Percentiles rank a stretch among this genome's conserved stretches.
Conservation (phyloP, 2,329 filamentous ascomycete genomes). For the Phialemoniopsis sp. region DNA sequence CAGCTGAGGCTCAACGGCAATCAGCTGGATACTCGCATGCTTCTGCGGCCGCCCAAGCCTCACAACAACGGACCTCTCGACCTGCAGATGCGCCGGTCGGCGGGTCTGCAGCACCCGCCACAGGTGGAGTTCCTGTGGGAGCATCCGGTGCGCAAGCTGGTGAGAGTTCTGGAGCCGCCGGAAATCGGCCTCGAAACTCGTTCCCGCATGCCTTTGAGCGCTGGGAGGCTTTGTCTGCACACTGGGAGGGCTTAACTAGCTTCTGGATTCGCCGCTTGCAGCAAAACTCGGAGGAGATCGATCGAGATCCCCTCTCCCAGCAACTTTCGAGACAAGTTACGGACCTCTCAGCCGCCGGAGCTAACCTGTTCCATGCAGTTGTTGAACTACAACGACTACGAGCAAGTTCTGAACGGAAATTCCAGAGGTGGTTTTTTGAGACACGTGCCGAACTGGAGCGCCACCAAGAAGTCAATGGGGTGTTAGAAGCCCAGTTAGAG, state of each 20-base stretch:
- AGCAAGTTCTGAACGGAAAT: slow-evolving; percentile 94
- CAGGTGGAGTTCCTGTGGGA: slow-evolving; percentile 3
- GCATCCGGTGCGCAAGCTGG: slow-evolving; percentile 16
- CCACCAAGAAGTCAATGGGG: slow-evolving; percentile 74
- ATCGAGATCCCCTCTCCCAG: slow-evolving; percentile 75
- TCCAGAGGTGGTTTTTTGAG: slow-evolving; percentile 98
- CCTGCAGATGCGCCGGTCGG: slow-evolving; percentile 4
- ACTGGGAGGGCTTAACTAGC: slow-evolving; percentile 95
- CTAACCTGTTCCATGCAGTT: slow-evolving; percentile 95
- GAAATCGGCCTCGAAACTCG: slow-evolving; percentile 53
- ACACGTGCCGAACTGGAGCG: slow-evolving; percentile 85
- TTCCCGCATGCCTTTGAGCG: slow-evolving; percentile 97
- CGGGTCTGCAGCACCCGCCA: slow-evolving; percentile 10
- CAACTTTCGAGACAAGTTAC: slow-evolving; percentile 93
- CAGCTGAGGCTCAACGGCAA: slow-evolving; percentile 14
- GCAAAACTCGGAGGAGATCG: slow-evolving; percentile 82
- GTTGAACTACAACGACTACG: slow-evolving; percentile 92
- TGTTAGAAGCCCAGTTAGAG: slow-evolving; percentile 72
- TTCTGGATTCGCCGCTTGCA: slow-evolving; percentile 96
- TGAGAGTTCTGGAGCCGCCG: slow-evolving; percentile 23
- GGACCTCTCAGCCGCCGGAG: slow-evolving; percentile 93
- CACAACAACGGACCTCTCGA: slow-evolving; percentile 1
- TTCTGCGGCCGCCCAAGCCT: slow-evolving; percentile 7
- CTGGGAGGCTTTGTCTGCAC: slow-evolving; percentile 94
- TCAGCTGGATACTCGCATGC: neutral